Evolutionary conservation across 1,284 basidiomycete species (phyloP).

Genomic region (Irpex rosettiformis): DNA sequence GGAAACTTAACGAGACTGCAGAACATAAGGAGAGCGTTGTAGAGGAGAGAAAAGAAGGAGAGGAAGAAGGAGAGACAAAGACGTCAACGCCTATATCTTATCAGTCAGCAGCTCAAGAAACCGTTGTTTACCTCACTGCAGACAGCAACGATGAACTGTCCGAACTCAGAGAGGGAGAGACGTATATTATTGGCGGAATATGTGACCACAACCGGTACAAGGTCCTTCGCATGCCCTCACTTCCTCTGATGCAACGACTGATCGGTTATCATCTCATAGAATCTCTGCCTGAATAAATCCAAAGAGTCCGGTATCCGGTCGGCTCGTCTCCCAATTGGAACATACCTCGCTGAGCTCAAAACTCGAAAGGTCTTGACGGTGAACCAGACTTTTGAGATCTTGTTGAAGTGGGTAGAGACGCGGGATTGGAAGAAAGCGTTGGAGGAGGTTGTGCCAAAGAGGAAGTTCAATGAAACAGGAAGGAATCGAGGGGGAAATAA

Average conservation of each 20-base stretch:
- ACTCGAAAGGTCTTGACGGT: constrained; percentile 97
- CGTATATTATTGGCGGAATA: constrained; percentile 96
- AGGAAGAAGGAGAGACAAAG: neutral
- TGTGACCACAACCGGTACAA: constrained; percentile 98
- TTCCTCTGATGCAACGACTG: neutral
- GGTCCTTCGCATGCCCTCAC: constrained; percentile 39
- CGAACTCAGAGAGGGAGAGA: constrained; percentile 79
- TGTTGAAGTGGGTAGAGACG: constrained; percentile 85
- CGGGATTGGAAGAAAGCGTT: constrained; percentile 83
- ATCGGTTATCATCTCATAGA: constrained; percentile 45
- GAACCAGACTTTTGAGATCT: constrained; percentile 94
- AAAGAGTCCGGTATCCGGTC: constrained; percentile 70
- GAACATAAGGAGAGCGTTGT: no score
- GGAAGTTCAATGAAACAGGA: constrained; percentile 67
- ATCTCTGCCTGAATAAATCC: constrained; percentile 89
- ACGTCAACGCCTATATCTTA: neutral
- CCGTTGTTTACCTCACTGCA: constrained; percentile 90
- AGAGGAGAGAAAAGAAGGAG: constrained; percentile 3
- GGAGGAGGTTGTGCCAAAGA: constrained; percentile 81
- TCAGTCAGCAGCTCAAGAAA: constrained; percentile 36
- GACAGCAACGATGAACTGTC: constrained; percentile 86
- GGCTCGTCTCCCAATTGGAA: constrained; percentile 91
- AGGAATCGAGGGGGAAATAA: constrained; percentile 19
- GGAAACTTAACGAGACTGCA: constrained; percentile 12
- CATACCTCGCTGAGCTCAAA: constrained; percentile 76